Evolutionary conservation across 176 grass and related monocot genomes (phyloP).

Genomic region (Hsuehochloa calcarea): DNA sequence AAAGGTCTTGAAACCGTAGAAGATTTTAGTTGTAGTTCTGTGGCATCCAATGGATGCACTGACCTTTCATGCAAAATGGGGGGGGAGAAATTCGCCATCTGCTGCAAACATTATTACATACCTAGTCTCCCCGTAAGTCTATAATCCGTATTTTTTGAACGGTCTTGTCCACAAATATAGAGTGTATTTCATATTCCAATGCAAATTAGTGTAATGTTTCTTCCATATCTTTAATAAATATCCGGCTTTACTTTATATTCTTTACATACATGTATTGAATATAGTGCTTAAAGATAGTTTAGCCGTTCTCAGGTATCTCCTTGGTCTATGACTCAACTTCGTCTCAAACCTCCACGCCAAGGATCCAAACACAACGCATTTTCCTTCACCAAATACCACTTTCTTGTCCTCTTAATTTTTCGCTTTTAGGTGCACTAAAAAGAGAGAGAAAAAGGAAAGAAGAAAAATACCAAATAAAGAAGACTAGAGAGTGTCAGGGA

Average conservation of each 20-base stretch:
- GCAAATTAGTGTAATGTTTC: no score
- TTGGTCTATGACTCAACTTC: background rate
- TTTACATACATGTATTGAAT: no score
- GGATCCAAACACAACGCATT: background rate
- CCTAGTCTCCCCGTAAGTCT: no score
- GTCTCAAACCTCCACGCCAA: background rate
- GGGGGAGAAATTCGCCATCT: background rate
- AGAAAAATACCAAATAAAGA: background rate
- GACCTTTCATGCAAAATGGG: background rate
- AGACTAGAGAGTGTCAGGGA: background rate
- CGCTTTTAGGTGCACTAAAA: background rate
- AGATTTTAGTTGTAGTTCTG: background rate
- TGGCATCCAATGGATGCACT: constrained; percentile 8
- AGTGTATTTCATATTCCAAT: no score
- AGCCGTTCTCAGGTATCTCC: no score
- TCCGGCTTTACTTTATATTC: no score
- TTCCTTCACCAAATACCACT: background rate
- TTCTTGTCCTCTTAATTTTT: background rate
- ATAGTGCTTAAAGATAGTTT: no score
- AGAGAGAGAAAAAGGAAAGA: background rate
- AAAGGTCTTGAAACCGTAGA: background rate
- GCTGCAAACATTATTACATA: background rate
- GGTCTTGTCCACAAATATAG: no score
- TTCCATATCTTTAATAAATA: no score
- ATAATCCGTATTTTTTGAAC: no score